phyloP scores from a whole-genome alignment of 768 basidiomycete genomes.

The Gymnopilus dilepis region DNA sequence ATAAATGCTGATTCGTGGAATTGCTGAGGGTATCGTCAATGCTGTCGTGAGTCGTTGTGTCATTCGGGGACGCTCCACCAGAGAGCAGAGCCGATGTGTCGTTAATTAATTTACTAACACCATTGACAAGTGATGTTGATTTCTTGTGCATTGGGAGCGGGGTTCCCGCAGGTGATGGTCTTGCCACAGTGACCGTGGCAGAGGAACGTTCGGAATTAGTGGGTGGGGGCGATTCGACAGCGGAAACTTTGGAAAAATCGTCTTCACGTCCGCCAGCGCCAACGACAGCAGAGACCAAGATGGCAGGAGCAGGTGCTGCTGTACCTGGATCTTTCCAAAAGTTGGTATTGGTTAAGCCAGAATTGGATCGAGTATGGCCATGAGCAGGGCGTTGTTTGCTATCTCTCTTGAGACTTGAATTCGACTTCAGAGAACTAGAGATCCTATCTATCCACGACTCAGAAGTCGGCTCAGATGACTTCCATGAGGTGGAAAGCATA shows the following conservation, averaged over 20 bases:
- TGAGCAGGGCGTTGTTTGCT: conserved; percentile 32
- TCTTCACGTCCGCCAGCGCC: conserved; percentile 48
- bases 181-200: conserved; percentile 42
- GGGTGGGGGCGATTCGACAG: conserved; percentile 27
- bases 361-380: conserved; percentile 43
- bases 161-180: conserved; percentile 47
- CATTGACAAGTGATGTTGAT: conserved; percentile 30
- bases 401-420: conserved; percentile 37
- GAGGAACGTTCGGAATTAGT: conserved; percentile 46
- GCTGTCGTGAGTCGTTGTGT: conserved; percentile 17
- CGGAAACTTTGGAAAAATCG: conserved; percentile 43
- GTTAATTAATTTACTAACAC: conserved; percentile 30
- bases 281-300: conserved; percentile 56
- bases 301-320: conserved; percentile 56
- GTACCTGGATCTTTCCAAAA: conserved; percentile 60
- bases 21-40: conserved; percentile 23
- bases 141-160: conserved; percentile 34
- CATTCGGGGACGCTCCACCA: conserved; percentile 22
- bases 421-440: conserved; percentile 40
- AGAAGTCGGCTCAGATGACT: conserved; percentile 32
- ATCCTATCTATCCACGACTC: conserved; percentile 47
- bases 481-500: conserved; percentile 45
- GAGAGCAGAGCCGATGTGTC: conserved; percentile 26
- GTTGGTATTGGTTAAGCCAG: conserved; percentile 40
- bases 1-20: conserved; percentile 43